Conservation (phyloP, 305 asterid species). For the Euphrasia arctica region DNA sequence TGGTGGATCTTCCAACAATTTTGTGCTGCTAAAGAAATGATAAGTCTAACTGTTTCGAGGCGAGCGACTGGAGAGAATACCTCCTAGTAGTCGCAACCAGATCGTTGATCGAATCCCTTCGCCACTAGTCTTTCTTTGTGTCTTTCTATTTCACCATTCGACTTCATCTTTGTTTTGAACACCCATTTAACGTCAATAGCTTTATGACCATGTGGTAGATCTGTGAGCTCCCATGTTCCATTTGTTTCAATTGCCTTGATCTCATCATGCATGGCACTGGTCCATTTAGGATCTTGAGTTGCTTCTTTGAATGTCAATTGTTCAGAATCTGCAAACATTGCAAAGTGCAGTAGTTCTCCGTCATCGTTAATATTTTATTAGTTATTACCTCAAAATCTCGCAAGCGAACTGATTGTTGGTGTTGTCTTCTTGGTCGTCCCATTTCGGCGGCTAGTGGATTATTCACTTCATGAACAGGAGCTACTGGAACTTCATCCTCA, state of each 20-base stretch:
- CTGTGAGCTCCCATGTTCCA: neutral
- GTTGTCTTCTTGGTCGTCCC: neutral
- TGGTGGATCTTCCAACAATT: slow-evolving; percentile 20
- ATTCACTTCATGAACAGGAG: neutral
- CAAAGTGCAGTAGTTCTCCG: slow-evolving; percentile 11
- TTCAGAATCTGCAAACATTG: slow-evolving; percentile 16
- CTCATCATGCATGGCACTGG: neutral
- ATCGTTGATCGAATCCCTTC: slow-evolving; percentile 8
- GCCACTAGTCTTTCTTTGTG: slow-evolving; percentile 4
- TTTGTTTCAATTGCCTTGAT: slow-evolving; percentile 1
- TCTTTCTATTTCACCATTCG: neutral
- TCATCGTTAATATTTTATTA: slow-evolving; percentile 7
- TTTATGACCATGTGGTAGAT: neutral
- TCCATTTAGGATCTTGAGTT: neutral
- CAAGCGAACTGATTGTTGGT: neutral
- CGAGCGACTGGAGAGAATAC: slow-evolving; percentile 17
- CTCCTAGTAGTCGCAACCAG: slow-evolving; percentile 17
- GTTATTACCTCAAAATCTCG: slow-evolving; percentile 21
- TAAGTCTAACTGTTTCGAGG: slow-evolving; percentile 1
- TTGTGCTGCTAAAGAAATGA: slow-evolving; percentile 18
- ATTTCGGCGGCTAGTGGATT: neutral
- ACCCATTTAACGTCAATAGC: slow-evolving; percentile 3
- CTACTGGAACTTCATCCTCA: neutral
- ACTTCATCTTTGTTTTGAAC: neutral
- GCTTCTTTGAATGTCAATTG: neutral